Base-by-base conservation (phyloP, 768 basidiomycete species). In the Lepiota venenata region DNA sequence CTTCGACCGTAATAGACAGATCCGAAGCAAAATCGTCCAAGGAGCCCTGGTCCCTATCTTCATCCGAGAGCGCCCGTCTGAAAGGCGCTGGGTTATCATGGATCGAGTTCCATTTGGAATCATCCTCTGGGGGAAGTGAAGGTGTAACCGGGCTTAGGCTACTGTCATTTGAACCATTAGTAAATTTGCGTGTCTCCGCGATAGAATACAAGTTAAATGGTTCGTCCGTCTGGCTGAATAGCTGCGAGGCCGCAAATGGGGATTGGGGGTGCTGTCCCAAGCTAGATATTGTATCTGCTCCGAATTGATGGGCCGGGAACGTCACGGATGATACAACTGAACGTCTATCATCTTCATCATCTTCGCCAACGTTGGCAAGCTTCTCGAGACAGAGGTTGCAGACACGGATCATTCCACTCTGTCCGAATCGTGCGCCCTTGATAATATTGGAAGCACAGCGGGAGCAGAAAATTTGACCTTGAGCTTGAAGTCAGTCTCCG, bases 391-490 rank as follows among this genome's bases (percentile, higher is more conserved):
- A 98, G 12, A 97, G 74, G 62, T 98, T 98, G 71, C 97, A 99
- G 8, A 97, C 89, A 52, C 97, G 84, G 48, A 99, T 81, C 82
- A 91, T 91, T n/a, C 93, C 93, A 50, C 96, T 89, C 56, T 93
- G 88, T 3, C 95, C 94, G 63, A 97, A 98, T 6, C 94, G 85
- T 11, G 85, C 80, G 14, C 93, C 95, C 60, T 94, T 95, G 69
- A 98, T 94, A 60, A 97, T 89, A 63, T 97, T 96, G 27, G 93
- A 95, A 2, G 97, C 94, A 68, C 97, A 99, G 8, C 93, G 84
- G 29, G 92, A 93, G 69, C 97, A 99, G 66, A 98, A 99, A 66
- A 99, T 95, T 69, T 97, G 95, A 29, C 95, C 95, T 89, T 44
- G 56, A 44, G 22, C 10, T 42, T 35, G 48, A 55, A 40, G 22